phyloP scores from a whole-genome alignment of 2,329 filamentous ascomycete genomes.

The Aureobasidium mangrovei region DNA sequence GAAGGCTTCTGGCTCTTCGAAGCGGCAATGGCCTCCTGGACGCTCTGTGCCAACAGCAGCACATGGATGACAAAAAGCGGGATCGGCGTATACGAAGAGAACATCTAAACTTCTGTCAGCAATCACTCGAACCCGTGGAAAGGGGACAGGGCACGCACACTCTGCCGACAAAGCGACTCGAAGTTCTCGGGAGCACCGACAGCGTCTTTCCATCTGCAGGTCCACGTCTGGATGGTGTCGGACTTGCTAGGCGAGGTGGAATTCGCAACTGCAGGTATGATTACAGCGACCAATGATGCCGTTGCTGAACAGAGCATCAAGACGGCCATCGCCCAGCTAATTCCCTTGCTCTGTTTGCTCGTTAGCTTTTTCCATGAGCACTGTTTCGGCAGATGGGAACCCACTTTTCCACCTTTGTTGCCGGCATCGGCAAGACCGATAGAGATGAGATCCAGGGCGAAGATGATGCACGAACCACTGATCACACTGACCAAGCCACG shows the following conservation, averaged over 20 bases:
- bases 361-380: neutral
- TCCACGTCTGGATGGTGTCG: conserved; percentile 33
- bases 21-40: conserved; percentile 6
- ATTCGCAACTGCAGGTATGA: conserved; percentile 29
- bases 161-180: conserved; percentile 32
- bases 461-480: conserved; percentile 32
- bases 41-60: conserved; percentile 17
- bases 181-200: conserved; percentile 28
- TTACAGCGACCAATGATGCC: conserved; percentile 32
- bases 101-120: conserved; percentile 26
- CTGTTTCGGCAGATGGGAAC: neutral
- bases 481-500: conserved; percentile 30
- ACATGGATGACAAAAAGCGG: conserved; percentile 33
- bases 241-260: conserved; percentile 16
- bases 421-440: conserved; percentile 23
- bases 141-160: conserved; percentile 24
- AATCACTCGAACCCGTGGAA: neutral
- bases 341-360: neutral
- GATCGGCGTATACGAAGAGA: conserved; percentile 37
- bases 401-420: neutral
- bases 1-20: neutral
- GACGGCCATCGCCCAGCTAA: conserved; percentile 13
- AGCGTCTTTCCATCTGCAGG: conserved; percentile 26
- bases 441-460: conserved; percentile 32
- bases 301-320: conserved; percentile 27